Evolutionary conservation across 441 rosid genomes (phyloP), one percentile per base, ranked within the genome.

Genomic region (Viola pubescens): DNA sequence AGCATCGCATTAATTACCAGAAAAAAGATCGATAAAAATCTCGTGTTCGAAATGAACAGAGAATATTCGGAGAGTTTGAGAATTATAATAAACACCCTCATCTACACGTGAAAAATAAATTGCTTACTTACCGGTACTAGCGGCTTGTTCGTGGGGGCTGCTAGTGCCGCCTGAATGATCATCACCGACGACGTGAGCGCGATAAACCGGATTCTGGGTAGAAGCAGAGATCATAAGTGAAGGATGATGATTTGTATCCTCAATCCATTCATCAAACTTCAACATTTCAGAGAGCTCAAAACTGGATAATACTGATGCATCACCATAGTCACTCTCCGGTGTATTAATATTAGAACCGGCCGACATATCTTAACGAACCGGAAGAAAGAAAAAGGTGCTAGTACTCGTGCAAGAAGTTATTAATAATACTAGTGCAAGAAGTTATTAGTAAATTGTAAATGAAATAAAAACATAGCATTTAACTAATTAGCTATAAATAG

Each of bases 251-350:
- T 26, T 26, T 26, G 77, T 84, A 39, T 82, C 86, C 37, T 65
- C 53, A 1, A 65, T 34, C 94, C 86, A 82, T 55, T 74, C 83
- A 42, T 79, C 89, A 26, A 80, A 72, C 48, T 61, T 59, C 13
- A 77, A 61, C 63, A 77, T 72, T 9, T 84, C 91, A 1, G 82
- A 63, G 13, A 81, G 45, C 64, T 86, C 84, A 48, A 84, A 82
- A 55, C 62, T 70, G 10, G 81, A 57, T 4, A 9, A 19, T 26
- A 26, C 19, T 50, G 66, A 7, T 66, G 7, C 70, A 5, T 43
- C 52, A 1, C 39, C 64, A 60, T 52, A 63, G 52, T 72, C 77
- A 65, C 70, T 69, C 43, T 73, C 79, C 61, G 51, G 63, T 2
- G 74, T 63, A 42, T 43, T 42, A 26, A 54, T 60, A 42, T 55